Percentiles rank a stretch among this genome's conserved stretches.
Evolutionary conservation across 2,329 filamentous ascomycete genomes (phyloP).

Genomic region (Aspergillus tubingensis): DNA sequence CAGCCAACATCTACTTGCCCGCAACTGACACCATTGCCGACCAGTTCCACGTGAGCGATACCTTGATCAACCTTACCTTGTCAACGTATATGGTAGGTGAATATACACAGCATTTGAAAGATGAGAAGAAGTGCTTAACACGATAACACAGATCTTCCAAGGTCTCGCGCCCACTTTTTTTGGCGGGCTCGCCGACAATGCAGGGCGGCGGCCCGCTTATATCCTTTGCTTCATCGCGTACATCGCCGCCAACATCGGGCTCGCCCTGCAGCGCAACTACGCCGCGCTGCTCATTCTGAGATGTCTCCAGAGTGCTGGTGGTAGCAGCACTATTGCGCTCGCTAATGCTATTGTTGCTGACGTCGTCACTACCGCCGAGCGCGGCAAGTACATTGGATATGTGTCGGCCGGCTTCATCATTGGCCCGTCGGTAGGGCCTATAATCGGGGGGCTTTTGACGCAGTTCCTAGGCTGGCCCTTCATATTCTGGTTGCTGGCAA

Average conservation of each 20-base stretch:
- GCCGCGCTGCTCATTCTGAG: conserved; percentile 41
- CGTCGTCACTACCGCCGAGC: conserved; percentile 38
- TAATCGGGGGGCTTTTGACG: conserved; percentile 65
- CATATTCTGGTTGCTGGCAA: conserved; percentile 69
- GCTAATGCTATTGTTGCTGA: conserved; percentile 43
- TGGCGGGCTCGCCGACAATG: conserved; percentile 53
- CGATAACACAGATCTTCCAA: conserved; percentile 56
- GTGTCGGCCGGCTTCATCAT: conserved; percentile 58
- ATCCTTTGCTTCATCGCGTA: conserved; percentile 55
- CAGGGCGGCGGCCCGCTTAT: conserved; percentile 55
- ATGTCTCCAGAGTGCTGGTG: conserved; percentile 43
- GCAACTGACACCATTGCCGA: conserved; percentile 36
- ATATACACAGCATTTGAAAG: conserved; percentile 27
- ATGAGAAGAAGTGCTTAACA: too few species aligned
- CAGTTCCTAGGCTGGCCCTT: conserved; percentile 63
- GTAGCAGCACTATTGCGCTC: conserved; percentile 44
- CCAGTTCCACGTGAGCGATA: conserved; percentile 31
- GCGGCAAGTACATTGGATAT: conserved; percentile 45
- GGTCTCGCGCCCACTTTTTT: conserved; percentile 56
- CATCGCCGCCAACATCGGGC: conserved; percentile 42
- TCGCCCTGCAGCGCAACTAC: conserved; percentile 43
- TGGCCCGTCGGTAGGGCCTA: conserved; percentile 54
- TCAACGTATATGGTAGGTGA: conserved; percentile 69
- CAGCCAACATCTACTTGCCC: conserved; percentile 49
- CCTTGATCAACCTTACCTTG: conserved; percentile 55